Percentiles rank a stretch among this genome's conserved stretches.
Conservation (phyloP, 2,329 filamentous ascomycete species). For the Penicillium rolfsii region DNA sequence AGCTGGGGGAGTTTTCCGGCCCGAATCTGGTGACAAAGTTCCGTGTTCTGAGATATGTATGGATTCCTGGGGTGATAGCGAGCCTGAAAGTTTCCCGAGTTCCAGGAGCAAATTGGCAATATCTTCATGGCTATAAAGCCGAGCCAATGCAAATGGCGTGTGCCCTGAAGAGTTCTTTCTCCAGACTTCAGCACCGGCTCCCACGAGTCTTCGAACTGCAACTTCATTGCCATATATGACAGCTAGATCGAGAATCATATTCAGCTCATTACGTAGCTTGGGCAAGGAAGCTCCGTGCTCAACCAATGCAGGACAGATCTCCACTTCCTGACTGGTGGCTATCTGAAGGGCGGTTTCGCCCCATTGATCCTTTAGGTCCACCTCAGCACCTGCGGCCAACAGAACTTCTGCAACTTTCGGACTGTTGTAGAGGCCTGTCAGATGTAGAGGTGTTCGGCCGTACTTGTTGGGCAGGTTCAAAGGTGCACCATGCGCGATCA, state of each 20-base stretch:
- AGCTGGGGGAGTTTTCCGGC: neutral
- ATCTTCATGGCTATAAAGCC: neutral
- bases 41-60: neutral
- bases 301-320: neutral
- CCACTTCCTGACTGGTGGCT: neutral
- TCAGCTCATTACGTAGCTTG: neutral
- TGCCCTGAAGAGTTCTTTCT: neutral
- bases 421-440: neutral
- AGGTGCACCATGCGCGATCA: constrained; percentile 1
- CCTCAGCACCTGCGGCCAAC: constrained; percentile 1
- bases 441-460: constrained; percentile 7
- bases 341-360: neutral
- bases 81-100: neutral
- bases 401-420: constrained; percentile 1
- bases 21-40: neutral
- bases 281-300: neutral
- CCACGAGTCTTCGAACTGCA: constrained; percentile 3
- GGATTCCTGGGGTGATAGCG: neutral
- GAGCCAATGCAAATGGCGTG: constrained; percentile 2
- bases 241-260: neutral
- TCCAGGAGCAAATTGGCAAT: constrained; percentile 8
- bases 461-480: constrained; percentile 2
- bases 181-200: constrained; percentile 9
- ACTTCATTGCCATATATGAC: constrained; percentile 1
- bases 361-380: constrained; percentile 4